Base-by-base conservation (phyloP, 495 filamentous ascomycete species). In the Penicillium chermesinum region DNA sequence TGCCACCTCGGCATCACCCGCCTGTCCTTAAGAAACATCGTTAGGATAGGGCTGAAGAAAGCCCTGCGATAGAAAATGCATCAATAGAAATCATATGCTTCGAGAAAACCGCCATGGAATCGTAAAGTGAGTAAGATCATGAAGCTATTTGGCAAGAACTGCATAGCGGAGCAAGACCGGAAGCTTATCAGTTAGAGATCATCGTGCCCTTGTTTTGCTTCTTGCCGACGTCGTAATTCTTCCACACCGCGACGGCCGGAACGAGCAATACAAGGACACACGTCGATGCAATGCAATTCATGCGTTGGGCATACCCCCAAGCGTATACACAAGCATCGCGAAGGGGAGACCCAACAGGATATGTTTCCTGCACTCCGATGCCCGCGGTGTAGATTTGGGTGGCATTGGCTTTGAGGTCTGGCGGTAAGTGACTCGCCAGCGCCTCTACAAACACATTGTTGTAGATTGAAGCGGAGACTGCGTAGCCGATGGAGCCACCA, bases 391-490 rank as follows among this genome's bases (percentile, higher is more conserved):
- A 71, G 22, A 75, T 78, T 13, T 69, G 64, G 36, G 70, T 71
- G n/a, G 67, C 71, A 51, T 76, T 72, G 37, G 60, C 48, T 57
- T 79, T 76, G 19, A 67, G 62, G 2, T 66, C 58, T 12, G 67
- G 64, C 2, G 77, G 66, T 7, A 78, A 58, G 43, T 46, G 53
- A 8, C 48, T 48, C 22, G 42, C 36, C 25, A 91, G 72, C 7
- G 73, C 72, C 1, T 58, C 41, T 25, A 81, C 79, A 62, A 89
- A 85, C 38, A 76, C 70, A 50, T 77, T 75, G 40, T 77, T 83
- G 77, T 85, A 90, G 56, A 93, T 84, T 22, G 87, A 84, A 0
- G 73, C 76, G 1, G 81, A 70, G 8, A 91, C 69, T 3, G 84
- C 76, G 10, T 68, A 60, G 1, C 88, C 88, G 50, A 91, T 81